A percentile compares a stretch with the other conserved stretches of the same genome.
These are phyloP conservation scores for Physcomitrellopsis africana DNA, from an alignment of 225 moss, liverwort and hornwort species.

Conservation along the genomic window DNA sequence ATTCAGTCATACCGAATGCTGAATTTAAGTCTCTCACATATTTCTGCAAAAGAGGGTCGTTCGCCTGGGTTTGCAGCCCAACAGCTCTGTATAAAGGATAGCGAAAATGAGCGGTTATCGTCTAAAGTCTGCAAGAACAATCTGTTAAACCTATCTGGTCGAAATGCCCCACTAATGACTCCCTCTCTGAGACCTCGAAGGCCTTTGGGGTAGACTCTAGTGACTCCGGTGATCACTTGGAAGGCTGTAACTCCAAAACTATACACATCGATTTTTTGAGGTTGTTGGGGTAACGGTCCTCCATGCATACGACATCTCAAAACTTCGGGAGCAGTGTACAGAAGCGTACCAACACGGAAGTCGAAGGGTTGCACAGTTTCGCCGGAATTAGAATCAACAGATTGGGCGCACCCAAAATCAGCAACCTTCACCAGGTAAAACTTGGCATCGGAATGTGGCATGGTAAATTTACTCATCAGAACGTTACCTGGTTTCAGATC, in stretches of 20 bases:
- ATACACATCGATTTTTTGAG: conserved; percentile 25
- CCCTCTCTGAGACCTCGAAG: not conserved
- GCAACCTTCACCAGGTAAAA: conserved; percentile 35
- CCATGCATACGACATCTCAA: not conserved
- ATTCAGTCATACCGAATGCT: not conserved
- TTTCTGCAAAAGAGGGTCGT: conserved; percentile 16
- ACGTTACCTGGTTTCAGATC: conserved; percentile 34
- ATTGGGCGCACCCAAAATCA: conserved; percentile 28
- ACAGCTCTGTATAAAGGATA: conserved; percentile 4
- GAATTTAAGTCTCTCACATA: not conserved
- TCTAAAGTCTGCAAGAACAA: not conserved
- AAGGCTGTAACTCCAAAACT: conserved; percentile 31
- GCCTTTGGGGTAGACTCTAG: not conserved
- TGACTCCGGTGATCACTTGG: conserved; percentile 11
- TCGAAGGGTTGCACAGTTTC: not conserved
- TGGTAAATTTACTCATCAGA: not conserved
- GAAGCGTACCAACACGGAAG: rapidly evolving
- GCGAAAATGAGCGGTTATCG: not conserved
- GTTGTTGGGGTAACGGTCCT: not conserved
- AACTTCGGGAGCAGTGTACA: not conserved
- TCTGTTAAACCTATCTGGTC: conserved; percentile 1
- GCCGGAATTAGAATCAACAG: not conserved
- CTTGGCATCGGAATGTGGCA: not conserved
- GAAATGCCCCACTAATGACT: not conserved
- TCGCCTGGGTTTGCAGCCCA: not conserved